phyloP scores from a whole-genome alignment of 2,329 filamentous ascomycete species.

The Ophiostoma tasmaniense region DNA sequence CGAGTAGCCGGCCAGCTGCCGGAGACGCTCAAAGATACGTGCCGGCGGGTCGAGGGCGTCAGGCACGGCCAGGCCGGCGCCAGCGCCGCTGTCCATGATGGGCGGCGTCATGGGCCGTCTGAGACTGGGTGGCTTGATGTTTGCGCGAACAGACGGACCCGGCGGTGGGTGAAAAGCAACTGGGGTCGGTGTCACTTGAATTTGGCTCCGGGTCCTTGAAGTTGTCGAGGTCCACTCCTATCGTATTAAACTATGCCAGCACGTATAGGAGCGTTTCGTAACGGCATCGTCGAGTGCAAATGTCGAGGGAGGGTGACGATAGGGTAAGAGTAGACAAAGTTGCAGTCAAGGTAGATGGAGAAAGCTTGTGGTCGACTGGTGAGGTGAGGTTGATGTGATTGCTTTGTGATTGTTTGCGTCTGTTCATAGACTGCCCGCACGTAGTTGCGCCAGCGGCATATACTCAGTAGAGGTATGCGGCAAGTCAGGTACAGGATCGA shows the following conservation, averaged over 20 bases:
- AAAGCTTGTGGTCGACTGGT: neutral
- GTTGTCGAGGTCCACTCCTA: neutral
- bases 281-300: neutral
- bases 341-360: constrained; percentile 1
- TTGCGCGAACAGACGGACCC: neutral
- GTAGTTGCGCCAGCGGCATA: neutral
- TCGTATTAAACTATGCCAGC: neutral
- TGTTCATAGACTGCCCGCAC: neutral
- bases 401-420: too few species aligned
- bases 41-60: constrained; percentile 55
- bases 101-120: constrained; percentile 9
- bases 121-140: neutral
- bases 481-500: neutral
- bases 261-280: neutral
- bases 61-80: constrained; percentile 36
- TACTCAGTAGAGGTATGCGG: neutral
- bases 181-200: neutral
- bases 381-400: neutral
- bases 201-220: neutral
- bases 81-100: constrained; percentile 39
- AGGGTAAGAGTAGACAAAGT: neutral
- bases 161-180: neutral
- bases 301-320: neutral
- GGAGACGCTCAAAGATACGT: constrained; percentile 63
- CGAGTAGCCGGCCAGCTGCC: constrained; percentile 63